Evolutionary conservation across 805 yeast species (phyloP).

Genomic region (Cyberlindnera maclurae): DNA sequence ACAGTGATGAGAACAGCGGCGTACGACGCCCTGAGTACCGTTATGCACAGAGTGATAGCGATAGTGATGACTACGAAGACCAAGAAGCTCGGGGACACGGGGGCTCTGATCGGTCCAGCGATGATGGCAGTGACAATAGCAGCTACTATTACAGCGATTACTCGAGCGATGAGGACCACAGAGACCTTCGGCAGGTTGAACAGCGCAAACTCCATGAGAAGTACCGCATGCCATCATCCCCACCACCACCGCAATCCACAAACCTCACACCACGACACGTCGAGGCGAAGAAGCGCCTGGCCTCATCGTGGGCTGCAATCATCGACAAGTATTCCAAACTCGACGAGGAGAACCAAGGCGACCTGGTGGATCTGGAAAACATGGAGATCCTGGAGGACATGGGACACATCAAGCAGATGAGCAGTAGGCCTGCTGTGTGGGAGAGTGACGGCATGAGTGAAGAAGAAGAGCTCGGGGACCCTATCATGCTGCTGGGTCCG

Average conservation of each 20-base stretch:
- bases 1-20: no score
- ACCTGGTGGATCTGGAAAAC: constrained; percentile 23
- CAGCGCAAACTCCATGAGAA: constrained; percentile 2
- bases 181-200: constrained; percentile 4
- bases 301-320: constrained; percentile 27
- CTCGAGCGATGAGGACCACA: constrained; percentile 3
- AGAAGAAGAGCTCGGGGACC: not conserved
- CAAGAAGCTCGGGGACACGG: no score
- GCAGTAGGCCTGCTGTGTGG: constrained; percentile 15
- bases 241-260: not conserved
- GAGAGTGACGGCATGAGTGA: constrained; percentile 9
- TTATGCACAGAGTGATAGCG: not conserved
- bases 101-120: no score
- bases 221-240: constrained; percentile 1
- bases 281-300: constrained; percentile 20
- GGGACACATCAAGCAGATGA: constrained; percentile 16
- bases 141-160: not conserved
- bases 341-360: constrained; percentile 28
- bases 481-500: not conserved
- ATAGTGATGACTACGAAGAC: not conserved
- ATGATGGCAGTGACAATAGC: not conserved
- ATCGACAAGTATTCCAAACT: constrained; percentile 25
- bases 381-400: constrained; percentile 17
- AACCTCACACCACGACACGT: constrained; percentile 1
- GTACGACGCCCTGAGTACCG: no score